A percentile compares a stretch with the other conserved stretches of the same genome.
phyloP scores from a whole-genome alignment of 2,329 filamentous ascomycete genomes.

The Aschersonia sp. region DNA sequence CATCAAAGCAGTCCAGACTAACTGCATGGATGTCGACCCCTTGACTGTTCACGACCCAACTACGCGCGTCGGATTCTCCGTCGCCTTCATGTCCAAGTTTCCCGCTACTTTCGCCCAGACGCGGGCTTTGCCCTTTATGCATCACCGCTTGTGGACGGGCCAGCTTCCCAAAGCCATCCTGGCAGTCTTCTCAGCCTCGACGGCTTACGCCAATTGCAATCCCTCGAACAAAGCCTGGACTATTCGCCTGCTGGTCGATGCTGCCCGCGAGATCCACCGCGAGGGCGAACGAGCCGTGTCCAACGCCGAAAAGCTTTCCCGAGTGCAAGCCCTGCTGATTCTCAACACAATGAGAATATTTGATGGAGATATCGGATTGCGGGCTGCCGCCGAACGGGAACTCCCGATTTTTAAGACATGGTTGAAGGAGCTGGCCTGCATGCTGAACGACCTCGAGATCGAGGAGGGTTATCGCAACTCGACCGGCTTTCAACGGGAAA shows the following conservation, averaged over 20 bases:
- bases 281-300: conserved; percentile 17
- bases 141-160: conserved; percentile 25
- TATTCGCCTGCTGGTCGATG: conserved; percentile 22
- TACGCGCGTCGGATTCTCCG: conserved; percentile 19
- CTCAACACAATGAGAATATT: conserved; percentile 27
- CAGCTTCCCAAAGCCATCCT: conserved; percentile 24
- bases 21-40: conserved; percentile 13
- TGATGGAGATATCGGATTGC: conserved; percentile 25
- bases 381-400: conserved; percentile 26
- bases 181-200: conserved; percentile 22
- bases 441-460: conserved; percentile 19
- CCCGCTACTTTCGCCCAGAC: conserved; percentile 20
- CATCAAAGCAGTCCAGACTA: conserved; percentile 8
- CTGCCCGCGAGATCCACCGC: conserved; percentile 19
- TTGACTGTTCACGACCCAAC: conserved; percentile 20
- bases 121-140: conserved; percentile 25
- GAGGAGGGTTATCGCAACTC: conserved; percentile 9
- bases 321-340: conserved; percentile 26
- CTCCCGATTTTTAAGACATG: conserved; percentile 19
- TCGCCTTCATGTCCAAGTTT: conserved; percentile 16
- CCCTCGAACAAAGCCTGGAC: conserved; percentile 23
- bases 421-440: conserved; percentile 17
- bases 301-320: conserved; percentile 23
- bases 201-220: conserved; percentile 22
- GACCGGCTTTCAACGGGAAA: conserved; percentile 7